These are phyloP conservation scores for Dictyostelium capitatum DNA, from an alignment of 78 protist genomes.

Conservation along the genomic window DNA sequence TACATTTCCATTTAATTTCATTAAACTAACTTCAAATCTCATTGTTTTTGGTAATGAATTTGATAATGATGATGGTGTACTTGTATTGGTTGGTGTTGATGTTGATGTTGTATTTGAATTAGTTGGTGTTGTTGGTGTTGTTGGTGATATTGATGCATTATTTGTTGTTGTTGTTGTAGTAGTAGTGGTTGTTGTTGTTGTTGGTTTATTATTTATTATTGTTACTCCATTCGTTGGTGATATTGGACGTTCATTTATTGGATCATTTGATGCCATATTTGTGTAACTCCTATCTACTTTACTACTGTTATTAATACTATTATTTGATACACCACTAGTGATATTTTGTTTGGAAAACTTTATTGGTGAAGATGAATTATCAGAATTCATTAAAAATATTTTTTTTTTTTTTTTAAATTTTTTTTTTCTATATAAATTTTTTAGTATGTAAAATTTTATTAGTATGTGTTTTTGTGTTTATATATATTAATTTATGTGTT, in stretches of 20 bases:
- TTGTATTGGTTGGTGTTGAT: neutral
- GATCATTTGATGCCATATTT: neutral
- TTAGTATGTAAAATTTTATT: no score
- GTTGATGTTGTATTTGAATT: neutral
- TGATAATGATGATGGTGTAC: neutral
- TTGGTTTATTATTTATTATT: neutral
- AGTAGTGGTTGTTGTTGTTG: neutral
- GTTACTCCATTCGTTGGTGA: no score
- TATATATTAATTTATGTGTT: no score
- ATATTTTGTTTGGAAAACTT: no score
- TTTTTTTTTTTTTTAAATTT: no score
- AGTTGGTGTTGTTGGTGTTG: neutral
- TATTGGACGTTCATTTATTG: neutral
- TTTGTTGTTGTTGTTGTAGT: neutral
- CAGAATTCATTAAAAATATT: no score
- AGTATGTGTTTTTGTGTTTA: no score
- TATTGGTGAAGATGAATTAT: no score
- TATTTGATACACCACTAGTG: no score
- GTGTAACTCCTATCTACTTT: neutral
- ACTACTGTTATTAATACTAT: no score
- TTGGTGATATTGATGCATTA: neutral
- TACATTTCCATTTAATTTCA: neutral
- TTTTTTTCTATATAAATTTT: no score
- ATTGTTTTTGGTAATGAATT: slow-evolving; percentile 6
- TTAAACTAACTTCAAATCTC: slow-evolving; percentile 32